Evolutionary conservation across 225 moss, liverwort and hornwort genomes (phyloP).

Genomic region (Physcomitrellopsis africana): DNA sequence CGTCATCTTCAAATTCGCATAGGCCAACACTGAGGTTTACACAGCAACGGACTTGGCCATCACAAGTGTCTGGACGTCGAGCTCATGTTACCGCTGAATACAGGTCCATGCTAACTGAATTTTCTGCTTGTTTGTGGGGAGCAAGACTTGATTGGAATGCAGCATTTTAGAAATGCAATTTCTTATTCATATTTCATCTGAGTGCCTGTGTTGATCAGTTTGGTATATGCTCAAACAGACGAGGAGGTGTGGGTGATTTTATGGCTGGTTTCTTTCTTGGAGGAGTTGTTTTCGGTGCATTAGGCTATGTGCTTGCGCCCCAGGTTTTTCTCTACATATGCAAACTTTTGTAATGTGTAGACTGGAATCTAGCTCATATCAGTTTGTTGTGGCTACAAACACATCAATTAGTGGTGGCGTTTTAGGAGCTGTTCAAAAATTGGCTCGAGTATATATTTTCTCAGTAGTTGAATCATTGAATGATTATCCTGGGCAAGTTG

Average conservation of each 20-base stretch:
- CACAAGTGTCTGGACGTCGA: constrained; percentile 37
- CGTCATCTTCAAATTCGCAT: constrained; percentile 30
- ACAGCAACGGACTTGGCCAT: constrained; percentile 34
- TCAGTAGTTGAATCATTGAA: neutral
- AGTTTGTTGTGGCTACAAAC: neutral
- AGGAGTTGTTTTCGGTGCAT: constrained; percentile 87
- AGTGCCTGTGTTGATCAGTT: constrained; percentile 10
- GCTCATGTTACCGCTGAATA: constrained; percentile 50
- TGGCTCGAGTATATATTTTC: neutral
- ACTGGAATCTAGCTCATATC: neutral
- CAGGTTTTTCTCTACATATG: constrained; percentile 38
- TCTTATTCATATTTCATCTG: neutral
- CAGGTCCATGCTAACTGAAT: constrained; percentile 38
- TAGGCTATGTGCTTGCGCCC: constrained; percentile 91
- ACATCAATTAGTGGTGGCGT: neutral
- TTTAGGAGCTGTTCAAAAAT: neutral
- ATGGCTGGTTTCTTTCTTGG: constrained; percentile 89
- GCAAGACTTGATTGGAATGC: neutral
- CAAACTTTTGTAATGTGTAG: neutral
- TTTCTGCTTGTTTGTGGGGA: neutral
- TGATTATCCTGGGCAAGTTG: neutral
- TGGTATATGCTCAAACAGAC: constrained; percentile 36
- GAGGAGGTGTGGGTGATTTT: constrained; percentile 95
- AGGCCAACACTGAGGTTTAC: constrained; percentile 31
- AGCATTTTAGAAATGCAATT: too few species aligned